Evolutionary conservation across 345 rosid species (phyloP).

Genomic region (Abelmoschus esculentus): DNA sequence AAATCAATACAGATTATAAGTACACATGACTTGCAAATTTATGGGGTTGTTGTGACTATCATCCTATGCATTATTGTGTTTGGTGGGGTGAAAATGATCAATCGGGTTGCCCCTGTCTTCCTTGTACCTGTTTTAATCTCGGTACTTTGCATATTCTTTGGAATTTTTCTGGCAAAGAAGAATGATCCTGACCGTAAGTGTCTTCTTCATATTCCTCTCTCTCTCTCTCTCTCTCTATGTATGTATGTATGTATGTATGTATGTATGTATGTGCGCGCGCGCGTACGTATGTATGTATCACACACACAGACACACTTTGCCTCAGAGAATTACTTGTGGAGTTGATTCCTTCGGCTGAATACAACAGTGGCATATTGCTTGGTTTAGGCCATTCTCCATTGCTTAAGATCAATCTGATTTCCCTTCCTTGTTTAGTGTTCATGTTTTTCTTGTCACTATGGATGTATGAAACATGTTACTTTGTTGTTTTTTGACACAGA

Average conservation of each 20-base stretch:
- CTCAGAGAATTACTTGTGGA: neutral
- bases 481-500: conserved; percentile 32
- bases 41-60: conserved; percentile 87
- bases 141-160: conserved; percentile 82
- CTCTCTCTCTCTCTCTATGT: neutral
- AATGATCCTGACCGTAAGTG: conserved; percentile 66
- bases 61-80: conserved; percentile 90
- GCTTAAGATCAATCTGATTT: neutral
- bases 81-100: conserved; percentile 98
- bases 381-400: neutral
- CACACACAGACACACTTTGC: neutral
- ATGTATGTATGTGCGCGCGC: too few species aligned
- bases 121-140: conserved; percentile 87
- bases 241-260: too few species aligned
- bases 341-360: neutral
- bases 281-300: too few species aligned
- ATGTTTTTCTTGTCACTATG: conserved; percentile 3
- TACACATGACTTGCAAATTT: conserved; percentile 86
- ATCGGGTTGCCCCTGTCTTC: conserved; percentile 98
- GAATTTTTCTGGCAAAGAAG: conserved; percentile 56
- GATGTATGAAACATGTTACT: conserved; percentile 10
- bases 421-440: neutral
- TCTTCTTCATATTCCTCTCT: neutral
- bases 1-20: conserved; percentile 61
- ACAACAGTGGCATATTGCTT: neutral